A percentile compares a stretch with the other conserved stretches of the same genome.
Conservation (phyloP, 2,329 filamentous ascomycete genomes). For the Sporothrix humicola region DNA sequence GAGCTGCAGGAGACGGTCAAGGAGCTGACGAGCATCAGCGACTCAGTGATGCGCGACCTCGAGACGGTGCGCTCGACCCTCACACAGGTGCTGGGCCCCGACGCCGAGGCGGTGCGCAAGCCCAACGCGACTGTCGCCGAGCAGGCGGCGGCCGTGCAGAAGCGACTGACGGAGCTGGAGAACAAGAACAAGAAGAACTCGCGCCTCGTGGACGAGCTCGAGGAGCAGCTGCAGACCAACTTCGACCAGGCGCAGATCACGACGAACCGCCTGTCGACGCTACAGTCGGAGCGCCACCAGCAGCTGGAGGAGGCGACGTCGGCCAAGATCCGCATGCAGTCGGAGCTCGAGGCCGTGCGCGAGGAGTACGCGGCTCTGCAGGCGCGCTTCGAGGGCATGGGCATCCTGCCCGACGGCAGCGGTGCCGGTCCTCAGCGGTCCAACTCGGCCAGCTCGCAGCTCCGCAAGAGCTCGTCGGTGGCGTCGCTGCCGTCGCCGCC, state of each 20-base stretch:
- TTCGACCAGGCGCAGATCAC: conserved; percentile 90
- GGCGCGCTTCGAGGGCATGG: conserved; percentile 65
- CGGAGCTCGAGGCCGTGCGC: conserved; percentile 69
- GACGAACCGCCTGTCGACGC: conserved; percentile 82
- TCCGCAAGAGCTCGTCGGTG: conserved; percentile 84
- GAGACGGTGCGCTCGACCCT: conserved; percentile 64
- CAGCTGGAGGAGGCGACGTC: conserved; percentile 80
- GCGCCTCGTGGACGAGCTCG: conserved; percentile 89
- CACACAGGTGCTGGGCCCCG: conserved; percentile 59
- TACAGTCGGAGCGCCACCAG: conserved; percentile 74
- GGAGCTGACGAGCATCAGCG: conserved; percentile 63
- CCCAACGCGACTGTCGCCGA: conserved; percentile 58
- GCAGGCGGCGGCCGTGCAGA: conserved; percentile 66
- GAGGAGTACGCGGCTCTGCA: conserved; percentile 78
- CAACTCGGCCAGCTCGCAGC: conserved; percentile 67
- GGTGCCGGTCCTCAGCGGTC: conserved; percentile 55
- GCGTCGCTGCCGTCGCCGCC: conserved; percentile 89
- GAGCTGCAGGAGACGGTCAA: conserved; percentile 62
- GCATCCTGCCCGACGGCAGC: conserved; percentile 41
- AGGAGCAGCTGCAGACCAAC: conserved; percentile 93
- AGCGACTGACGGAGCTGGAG: conserved; percentile 67
- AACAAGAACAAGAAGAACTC: conserved; percentile 86
- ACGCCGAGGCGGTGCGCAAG: conserved; percentile 52
- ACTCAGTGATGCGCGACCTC: conserved; percentile 65
- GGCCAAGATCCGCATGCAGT: conserved; percentile 66